Evolutionary conservation across 805 yeast species (phyloP).

Genomic region (Suhomyces vadensis): DNA sequence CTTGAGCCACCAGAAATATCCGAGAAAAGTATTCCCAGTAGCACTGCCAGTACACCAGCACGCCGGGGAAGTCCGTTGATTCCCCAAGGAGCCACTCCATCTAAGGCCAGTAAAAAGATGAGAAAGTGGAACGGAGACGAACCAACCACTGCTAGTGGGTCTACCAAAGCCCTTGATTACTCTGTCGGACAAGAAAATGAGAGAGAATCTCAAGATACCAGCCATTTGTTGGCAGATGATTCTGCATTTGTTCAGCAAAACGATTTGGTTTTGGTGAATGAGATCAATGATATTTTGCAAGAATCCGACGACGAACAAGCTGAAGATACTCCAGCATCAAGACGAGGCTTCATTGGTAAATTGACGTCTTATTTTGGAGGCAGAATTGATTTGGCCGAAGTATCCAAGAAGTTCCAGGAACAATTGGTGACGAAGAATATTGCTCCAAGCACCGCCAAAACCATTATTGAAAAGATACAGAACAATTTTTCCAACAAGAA

Average conservation of each 20-base stretch:
- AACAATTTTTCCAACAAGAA: conserved; percentile 67
- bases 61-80: conserved; percentile 2
- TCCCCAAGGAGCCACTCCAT: conserved; percentile 9
- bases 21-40: conserved; percentile 2
- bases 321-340: conserved; percentile 12
- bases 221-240: conserved; percentile 21
- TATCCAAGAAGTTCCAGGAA: conserved; percentile 65
- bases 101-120: conserved; percentile 34
- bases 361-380: conserved; percentile 40
- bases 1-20: conserved; percentile 15
- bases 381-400: conserved; percentile 54
- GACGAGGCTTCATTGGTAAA: conserved; percentile 37
- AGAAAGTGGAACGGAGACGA: conserved; percentile 44
- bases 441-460: conserved; percentile 83
- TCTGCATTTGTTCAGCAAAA: conserved; percentile 39
- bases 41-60: conserved; percentile 5
- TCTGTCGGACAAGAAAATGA: conserved; percentile 23
- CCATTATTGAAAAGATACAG: conserved; percentile 68
- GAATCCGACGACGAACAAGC: conserved; percentile 33
- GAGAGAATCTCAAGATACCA: conserved; percentile 2
- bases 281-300: conserved; percentile 40
- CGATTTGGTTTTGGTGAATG: conserved; percentile 42
- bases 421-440: conserved; percentile 85
- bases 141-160: conserved; percentile 12
- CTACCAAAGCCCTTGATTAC: conserved; percentile 30